Conservation (phyloP, 2,329 filamentous ascomycete genomes). For the Apiospora aurea region DNA sequence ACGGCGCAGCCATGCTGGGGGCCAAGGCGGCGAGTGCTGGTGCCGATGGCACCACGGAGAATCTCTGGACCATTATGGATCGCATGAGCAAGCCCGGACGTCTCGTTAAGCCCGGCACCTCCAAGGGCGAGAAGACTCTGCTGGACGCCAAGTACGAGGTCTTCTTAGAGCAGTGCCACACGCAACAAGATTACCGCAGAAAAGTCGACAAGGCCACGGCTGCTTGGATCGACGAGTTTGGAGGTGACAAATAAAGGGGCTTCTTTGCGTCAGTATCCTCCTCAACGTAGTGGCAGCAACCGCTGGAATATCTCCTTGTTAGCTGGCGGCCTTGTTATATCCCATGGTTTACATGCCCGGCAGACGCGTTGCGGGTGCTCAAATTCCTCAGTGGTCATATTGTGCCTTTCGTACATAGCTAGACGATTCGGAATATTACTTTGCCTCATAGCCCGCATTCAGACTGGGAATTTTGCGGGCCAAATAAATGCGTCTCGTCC, state of each 20-base stretch:
- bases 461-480: not conserved
- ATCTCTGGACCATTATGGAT: slow-evolving; percentile 97
- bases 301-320: not conserved
- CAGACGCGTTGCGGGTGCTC: not conserved
- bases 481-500: not conserved
- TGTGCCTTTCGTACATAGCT: not conserved
- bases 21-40: slow-evolving; percentile 93
- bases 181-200: slow-evolving; percentile 82
- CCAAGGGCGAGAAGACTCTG: slow-evolving; percentile 78
- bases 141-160: slow-evolving; percentile 91
- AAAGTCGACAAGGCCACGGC: slow-evolving; percentile 72
- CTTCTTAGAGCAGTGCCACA: slow-evolving; percentile 91
- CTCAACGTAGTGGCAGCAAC: no score
- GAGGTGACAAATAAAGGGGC: not conserved
- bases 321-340: not conserved
- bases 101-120: slow-evolving; percentile 76
- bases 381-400: not conserved
- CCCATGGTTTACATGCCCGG: not conserved
- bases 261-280: not conserved
- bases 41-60: slow-evolving; percentile 78
- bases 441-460: not conserved
- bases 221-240: slow-evolving; percentile 41
- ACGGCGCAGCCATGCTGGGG: slow-evolving; percentile 98
- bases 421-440: not conserved
- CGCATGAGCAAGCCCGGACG: slow-evolving; percentile 94